These are phyloP conservation scores for Solanum bulbocastanum DNA, from an alignment of 257 asterid species.

Conservation along the genomic window DNA sequence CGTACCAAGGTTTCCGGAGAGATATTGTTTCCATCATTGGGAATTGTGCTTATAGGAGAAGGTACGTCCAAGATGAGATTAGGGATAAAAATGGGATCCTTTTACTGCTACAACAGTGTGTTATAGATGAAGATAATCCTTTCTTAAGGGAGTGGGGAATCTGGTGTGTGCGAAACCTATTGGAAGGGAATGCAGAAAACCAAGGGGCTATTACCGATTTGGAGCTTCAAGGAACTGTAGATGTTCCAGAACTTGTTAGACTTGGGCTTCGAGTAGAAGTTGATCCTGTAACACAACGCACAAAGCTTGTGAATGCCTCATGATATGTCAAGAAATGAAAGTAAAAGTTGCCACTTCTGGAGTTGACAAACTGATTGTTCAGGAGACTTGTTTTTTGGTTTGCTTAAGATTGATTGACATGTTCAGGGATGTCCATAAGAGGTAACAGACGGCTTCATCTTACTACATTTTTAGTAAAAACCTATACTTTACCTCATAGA, in stretches of 20 bases:
- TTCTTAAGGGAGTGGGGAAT: constrained; percentile 95
- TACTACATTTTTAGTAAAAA: neutral
- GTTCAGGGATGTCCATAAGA: neutral
- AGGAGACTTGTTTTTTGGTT: neutral
- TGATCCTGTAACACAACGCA: constrained; percentile 59
- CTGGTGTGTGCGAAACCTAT: constrained; percentile 53
- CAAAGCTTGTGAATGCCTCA: constrained; percentile 59
- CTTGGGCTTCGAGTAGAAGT: constrained; percentile 71
- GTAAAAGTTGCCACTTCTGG: neutral
- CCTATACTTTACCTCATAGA: neutral
- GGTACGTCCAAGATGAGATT: constrained; percentile 56
- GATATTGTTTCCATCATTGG: constrained; percentile 73
- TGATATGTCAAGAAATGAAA: neutral
- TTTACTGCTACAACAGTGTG: constrained; percentile 64
- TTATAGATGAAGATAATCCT: constrained; percentile 73
- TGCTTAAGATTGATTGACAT: neutral
- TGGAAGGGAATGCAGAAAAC: constrained; percentile 75
- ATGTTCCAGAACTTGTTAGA: constrained; percentile 52
- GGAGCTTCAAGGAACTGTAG: constrained; percentile 59
- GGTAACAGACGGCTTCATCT: neutral
- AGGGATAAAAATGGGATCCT: constrained; percentile 57
- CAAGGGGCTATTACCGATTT: constrained; percentile 37
- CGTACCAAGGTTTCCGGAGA: constrained; percentile 75
- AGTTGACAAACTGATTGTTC: neutral
- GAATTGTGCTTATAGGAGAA: constrained; percentile 52